Evolutionary conservation across 2,329 filamentous ascomycete genomes (phyloP), one percentile per base, ranked within the genome.

Genomic region (Fusarium aywerte): DNA sequence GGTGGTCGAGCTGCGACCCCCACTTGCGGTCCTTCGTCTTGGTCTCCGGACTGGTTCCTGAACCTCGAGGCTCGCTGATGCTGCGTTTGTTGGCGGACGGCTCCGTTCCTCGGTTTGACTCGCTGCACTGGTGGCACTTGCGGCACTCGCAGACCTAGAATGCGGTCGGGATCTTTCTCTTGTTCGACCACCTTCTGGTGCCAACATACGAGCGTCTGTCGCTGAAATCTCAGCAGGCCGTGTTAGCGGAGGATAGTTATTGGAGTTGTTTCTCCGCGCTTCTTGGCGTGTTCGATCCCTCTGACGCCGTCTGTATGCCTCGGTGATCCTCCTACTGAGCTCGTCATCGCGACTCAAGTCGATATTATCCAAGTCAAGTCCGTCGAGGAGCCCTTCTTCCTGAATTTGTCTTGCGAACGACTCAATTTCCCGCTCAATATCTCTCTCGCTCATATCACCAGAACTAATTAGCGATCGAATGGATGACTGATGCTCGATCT

Each of bases 371-470:
- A 97, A 81, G 75, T 97, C 94, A 44, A 97, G 88, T 18, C 93
- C 94, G 72, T 97, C 92, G 32, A 97, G 79, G 20, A 97, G 80
- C 0, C 95, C 93, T 74, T 97, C 93, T 67, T 95, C 90, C 69
- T 94, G 86, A 60, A 97, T 97, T 75, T 97, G 93, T 40, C 92
- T 87, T 69, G 96, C 87, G 72, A 97, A 96, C 62, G 96, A 93
- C 69, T 96, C 87, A 60, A 97, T 96, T 75, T 97, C 93, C 62
- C 91, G 88, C 75, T 97, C 91, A 71, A 97, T 90, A 68, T 95
- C 91, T 20, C 88, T 85, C 43, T 90, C 88, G 70, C 92, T 92
- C 58, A 92, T 84, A 65, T 94, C 91, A 0, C 91, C 92, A 6
- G 90, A 87, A 73, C 92, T 94, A 60, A 98, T 89, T 60, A 98